A percentile compares a stretch with the other conserved stretches of the same genome.
phyloP scores from a whole-genome alignment of 257 asterid species.

The Penstemon newberryi region DNA sequence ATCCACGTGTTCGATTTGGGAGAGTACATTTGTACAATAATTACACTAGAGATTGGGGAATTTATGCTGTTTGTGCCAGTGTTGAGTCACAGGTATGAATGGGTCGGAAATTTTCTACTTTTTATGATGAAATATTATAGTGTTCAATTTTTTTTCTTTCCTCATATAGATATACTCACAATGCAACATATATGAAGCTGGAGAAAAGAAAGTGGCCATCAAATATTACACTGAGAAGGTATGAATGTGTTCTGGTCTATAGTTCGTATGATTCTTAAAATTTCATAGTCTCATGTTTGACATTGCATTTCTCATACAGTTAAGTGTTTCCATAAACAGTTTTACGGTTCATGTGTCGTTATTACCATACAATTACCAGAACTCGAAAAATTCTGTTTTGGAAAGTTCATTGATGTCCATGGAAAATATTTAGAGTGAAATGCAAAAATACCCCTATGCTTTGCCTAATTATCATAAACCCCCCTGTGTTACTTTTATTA shows the following conservation, averaged over 20 bases:
- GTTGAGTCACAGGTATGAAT: constrained; percentile 82
- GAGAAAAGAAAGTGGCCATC: constrained; percentile 76
- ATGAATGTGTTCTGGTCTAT: constrained; percentile 15
- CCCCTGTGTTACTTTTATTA: too few species aligned
- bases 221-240: constrained; percentile 93
- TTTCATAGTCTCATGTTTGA: not conserved
- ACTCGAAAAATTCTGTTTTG: too few species aligned
- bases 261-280: not conserved
- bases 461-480: too few species aligned
- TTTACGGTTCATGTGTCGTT: not conserved
- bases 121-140: constrained; percentile 3
- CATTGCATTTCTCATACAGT: not conserved
- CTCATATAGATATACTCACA: constrained; percentile 66
- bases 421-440: too few species aligned
- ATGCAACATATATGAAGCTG: constrained; percentile 86
- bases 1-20: constrained; percentile 92
- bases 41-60: constrained; percentile 85
- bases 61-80: constrained; percentile 94
- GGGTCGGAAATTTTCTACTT: not conserved
- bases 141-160: constrained; percentile 5
- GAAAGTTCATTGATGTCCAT: too few species aligned
- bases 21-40: constrained; percentile 86
- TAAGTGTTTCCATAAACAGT: not conserved
- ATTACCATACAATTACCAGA: not conserved
- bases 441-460: too few species aligned